Evolutionary conservation across 768 basidiomycete genomes (phyloP).

Genomic region (Termitomyces sp.): DNA sequence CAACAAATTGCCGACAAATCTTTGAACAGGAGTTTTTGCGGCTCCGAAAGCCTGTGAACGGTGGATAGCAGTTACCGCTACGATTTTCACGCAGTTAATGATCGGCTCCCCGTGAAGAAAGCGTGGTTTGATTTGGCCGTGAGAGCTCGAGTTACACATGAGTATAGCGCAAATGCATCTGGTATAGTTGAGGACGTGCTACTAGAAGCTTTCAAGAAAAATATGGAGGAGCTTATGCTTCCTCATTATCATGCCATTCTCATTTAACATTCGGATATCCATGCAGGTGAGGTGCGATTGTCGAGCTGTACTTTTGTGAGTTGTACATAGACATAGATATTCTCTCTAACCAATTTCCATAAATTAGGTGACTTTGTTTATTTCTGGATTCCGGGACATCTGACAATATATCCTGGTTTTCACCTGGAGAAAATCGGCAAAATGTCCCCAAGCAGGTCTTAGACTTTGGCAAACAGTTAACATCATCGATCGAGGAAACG

Average conservation of each 20-base stretch:
- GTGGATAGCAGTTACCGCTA: not conserved
- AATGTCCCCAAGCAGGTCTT: not conserved
- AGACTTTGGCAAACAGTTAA: not conserved
- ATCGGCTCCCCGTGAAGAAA: not conserved
- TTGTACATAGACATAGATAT: not conserved
- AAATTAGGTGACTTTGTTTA: not conserved
- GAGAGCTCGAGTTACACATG: not conserved
- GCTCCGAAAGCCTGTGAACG: constrained; percentile 5
- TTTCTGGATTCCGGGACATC: too few species aligned
- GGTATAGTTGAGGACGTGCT: too few species aligned
- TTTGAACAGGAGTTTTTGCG: constrained; percentile 2
- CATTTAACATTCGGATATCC: not conserved
- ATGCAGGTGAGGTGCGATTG: constrained; percentile 4
- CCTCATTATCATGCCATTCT: not conserved
- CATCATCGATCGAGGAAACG: not conserved
- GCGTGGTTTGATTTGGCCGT: not conserved
- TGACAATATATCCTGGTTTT: not conserved
- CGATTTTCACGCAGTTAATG: not conserved
- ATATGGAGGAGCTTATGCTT: not conserved
- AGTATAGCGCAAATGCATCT: not conserved
- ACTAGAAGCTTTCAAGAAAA: not conserved
- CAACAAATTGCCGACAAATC: not conserved
- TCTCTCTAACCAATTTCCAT: constrained; percentile 3
- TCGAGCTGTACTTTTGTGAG: not conserved
- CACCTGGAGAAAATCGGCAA: not conserved